Conservation (phyloP, 768 basidiomycete species). For the Collybiopsis confluens region DNA sequence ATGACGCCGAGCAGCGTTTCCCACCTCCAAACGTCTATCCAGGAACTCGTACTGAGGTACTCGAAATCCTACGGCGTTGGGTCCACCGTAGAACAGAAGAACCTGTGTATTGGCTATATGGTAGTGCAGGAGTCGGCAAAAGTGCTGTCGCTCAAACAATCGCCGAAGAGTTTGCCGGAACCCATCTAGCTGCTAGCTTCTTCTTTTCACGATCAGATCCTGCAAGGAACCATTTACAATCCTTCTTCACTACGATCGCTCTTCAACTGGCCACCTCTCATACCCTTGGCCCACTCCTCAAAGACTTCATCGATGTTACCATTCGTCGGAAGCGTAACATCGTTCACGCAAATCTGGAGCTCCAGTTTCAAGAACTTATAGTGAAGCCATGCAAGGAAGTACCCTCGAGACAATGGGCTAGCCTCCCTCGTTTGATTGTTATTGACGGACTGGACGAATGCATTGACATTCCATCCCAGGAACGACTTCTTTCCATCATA, state of each 20-base stretch:
- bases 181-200: conserved; percentile 23
- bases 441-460: conserved; percentile 34
- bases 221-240: conserved; percentile 20
- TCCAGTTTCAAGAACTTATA: conserved; percentile 29
- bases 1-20: background rate
- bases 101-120: conserved; percentile 27
- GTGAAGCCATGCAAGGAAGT: conserved; percentile 18
- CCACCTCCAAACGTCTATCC: conserved; percentile 4
- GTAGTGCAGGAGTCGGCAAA: conserved; percentile 30
- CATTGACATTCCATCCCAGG: conserved; percentile 15
- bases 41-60: background rate
- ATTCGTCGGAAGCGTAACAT: background rate
- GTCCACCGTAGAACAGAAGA: background rate
- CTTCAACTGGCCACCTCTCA: conserved; percentile 24
- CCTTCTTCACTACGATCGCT: conserved; percentile 27
- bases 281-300: background rate
- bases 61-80: background rate
- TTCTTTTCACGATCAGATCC: conserved; percentile 26
- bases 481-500: conserved; percentile 25
- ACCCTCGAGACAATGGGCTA: background rate
- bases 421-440: conserved; percentile 23
- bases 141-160: conserved; percentile 26
- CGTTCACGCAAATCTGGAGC: background rate
- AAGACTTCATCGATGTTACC: conserved; percentile 9
- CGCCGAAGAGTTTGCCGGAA: background rate